A percentile compares a stretch with the other conserved stretches of the same genome.
Conservation (phyloP, 257 asterid genomes). For the Solanum dulcamara region DNA sequence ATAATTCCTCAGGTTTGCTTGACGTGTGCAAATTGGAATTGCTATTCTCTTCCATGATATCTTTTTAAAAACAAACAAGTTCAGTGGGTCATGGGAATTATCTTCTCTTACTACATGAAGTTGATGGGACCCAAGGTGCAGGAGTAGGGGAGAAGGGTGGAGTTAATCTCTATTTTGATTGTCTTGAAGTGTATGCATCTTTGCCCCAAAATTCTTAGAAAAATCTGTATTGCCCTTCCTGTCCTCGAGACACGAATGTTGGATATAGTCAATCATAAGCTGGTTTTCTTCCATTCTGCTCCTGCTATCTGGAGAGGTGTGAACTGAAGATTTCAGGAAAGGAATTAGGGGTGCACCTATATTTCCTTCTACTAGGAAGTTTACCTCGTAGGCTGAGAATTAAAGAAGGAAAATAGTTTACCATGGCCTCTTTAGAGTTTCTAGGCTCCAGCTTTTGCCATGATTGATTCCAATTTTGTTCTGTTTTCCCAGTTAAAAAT, state of each 20-base stretch:
- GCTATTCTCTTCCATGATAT: neutral
- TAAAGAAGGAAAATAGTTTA: neutral
- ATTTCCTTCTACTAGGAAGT: neutral
- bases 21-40: neutral
- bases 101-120: neutral
- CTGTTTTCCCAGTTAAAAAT: neutral
- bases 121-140: neutral
- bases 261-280: neutral
- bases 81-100: neutral
- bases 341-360: neutral
- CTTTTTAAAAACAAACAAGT: neutral
- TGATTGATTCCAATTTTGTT: neutral
- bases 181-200: neutral
- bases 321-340: neutral
- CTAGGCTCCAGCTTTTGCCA: neutral
- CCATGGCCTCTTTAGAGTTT: neutral
- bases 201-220: neutral
- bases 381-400: neutral
- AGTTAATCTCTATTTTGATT: neutral
- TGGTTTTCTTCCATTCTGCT: neutral
- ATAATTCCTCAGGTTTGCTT: slow-evolving; percentile 49
- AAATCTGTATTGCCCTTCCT: neutral
- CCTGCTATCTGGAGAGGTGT: neutral
- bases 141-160: neutral
- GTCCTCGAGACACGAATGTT: neutral